Evolutionary conservation across 305 asterid species (phyloP), one percentile per base, ranked within the genome.

Genomic region (Fraxinus angustifolia): DNA sequence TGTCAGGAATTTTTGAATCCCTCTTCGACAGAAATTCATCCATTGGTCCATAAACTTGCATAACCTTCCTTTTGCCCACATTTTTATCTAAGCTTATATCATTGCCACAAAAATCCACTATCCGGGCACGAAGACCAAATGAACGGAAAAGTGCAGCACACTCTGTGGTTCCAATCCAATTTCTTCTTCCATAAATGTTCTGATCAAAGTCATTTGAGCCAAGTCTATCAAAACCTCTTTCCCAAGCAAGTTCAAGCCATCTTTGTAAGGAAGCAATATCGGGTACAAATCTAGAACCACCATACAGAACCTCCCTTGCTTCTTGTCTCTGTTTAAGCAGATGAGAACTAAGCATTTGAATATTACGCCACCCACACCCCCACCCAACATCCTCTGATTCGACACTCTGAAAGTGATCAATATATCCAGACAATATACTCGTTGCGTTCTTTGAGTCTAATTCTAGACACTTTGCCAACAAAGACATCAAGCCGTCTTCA

Each of bases 311-410:
- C 30, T 84, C 87, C 75, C 87, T 90, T 45, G 92, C 93, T 78
- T 93, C 97, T 80, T 80, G 85, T 38, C 91, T 84, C 77, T 88
- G 92, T 65, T 80, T 87, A 79, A 95, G 91, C 90, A 93, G 89
- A 86, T 92, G 89, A 30, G 99, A 95, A 85, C 94, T 89, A 76
- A 95, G 95, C 98, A 95, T 91, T 87, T 95, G 99, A 85, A 95
- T 93, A 86, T 95, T 95, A 76, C 97, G 97, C 99, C 99, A 95
- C 36, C 99, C 99, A 75, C 98, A 92, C 7, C 99, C 99, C 99
- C 98, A 95, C 58, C 97, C 98, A 12, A 53, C 86, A 81, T 92
- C 97, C 87, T 85, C 92, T 1, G 89, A 87, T 65, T 81, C 83
- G 12, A 62, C 83, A 84, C 95, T 86, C 85, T 92, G 91, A 85